These are phyloP conservation scores for Trametes villosa DNA, from an alignment of 768 basidiomycete genomes.

Conservation along the genomic window DNA sequence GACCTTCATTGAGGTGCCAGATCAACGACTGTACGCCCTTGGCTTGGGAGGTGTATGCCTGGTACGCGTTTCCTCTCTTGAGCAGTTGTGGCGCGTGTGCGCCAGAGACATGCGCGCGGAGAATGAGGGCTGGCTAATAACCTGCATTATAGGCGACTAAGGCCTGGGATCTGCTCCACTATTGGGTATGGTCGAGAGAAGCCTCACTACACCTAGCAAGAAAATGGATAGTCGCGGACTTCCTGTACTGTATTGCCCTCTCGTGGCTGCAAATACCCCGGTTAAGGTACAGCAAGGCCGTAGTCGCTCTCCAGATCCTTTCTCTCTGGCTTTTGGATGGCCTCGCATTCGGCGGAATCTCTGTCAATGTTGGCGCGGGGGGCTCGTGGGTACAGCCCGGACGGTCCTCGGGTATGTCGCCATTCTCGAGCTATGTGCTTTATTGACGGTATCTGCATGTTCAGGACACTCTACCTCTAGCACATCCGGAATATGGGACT, in stretches of 20 bases:
- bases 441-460: conserved; percentile 12
- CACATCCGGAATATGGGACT: conserved; percentile 51
- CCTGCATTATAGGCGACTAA: conserved; percentile 65
- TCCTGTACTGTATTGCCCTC: conserved; percentile 59
- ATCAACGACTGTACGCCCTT: conserved; percentile 78
- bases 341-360: conserved; percentile 72
- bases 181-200: conserved; percentile 50
- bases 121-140: background rate
- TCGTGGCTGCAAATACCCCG: conserved; percentile 74
- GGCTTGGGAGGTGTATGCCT: conserved; percentile 79
- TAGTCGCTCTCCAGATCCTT: conserved; percentile 65
- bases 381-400: conserved; percentile 28
- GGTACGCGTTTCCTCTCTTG: conserved; percentile 45
- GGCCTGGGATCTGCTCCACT: conserved; percentile 67
- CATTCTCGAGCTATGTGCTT: background rate
- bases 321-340: conserved; percentile 68
- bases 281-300: conserved; percentile 65
- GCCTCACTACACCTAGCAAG: conserved; percentile 48
- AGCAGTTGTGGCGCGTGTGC: background rate
- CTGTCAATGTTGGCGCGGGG: conserved; percentile 52
- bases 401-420: conserved; percentile 39
- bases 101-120: no score
- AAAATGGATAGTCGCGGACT: conserved; percentile 79
- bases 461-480: conserved; percentile 22
- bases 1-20: conserved; percentile 71